Conservation (phyloP, 106 monocot species). For the Xerophyta viscosa region DNA sequence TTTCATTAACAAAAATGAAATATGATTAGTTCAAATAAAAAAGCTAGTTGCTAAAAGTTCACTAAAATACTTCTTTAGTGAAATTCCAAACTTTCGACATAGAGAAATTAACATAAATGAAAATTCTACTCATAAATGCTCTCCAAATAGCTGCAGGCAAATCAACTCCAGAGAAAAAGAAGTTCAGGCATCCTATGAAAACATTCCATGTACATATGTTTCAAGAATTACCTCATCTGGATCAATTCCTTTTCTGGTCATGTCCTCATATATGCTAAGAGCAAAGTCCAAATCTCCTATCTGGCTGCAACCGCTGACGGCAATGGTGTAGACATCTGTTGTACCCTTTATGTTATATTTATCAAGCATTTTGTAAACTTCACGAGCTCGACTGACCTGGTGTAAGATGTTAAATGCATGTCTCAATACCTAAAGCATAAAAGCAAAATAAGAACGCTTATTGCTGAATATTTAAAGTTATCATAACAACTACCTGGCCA, state of each 20-base stretch:
- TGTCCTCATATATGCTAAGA: slow-evolving; percentile 72
- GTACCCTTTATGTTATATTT: slow-evolving; percentile 72
- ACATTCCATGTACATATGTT: too few species aligned
- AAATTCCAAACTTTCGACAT: too few species aligned
- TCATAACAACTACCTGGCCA: slow-evolving; percentile 41
- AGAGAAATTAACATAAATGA: too few species aligned
- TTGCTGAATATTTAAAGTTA: not conserved
- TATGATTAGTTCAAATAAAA: too few species aligned
- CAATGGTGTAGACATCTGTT: slow-evolving; percentile 86
- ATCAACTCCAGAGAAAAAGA: too few species aligned
- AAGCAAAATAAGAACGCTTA: too few species aligned
- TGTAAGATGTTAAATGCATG: not conserved
- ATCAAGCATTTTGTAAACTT: slow-evolving; percentile 94
- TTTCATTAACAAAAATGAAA: too few species aligned
- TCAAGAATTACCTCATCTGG: slow-evolving; percentile 88
- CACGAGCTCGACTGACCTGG: slow-evolving; percentile 68
- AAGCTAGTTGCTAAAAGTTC: too few species aligned
- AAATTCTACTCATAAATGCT: too few species aligned
- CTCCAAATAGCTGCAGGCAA: too few species aligned
- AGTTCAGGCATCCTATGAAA: too few species aligned
- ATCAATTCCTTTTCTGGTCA: slow-evolving; percentile 60
- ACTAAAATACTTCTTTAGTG: too few species aligned
- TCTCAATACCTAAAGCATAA: not conserved
- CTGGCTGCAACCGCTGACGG: slow-evolving; percentile 74
- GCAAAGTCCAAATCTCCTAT: slow-evolving; percentile 86